Conservation (phyloP, 2,329 filamentous ascomycete genomes). For the Seiridium unicorne region DNA sequence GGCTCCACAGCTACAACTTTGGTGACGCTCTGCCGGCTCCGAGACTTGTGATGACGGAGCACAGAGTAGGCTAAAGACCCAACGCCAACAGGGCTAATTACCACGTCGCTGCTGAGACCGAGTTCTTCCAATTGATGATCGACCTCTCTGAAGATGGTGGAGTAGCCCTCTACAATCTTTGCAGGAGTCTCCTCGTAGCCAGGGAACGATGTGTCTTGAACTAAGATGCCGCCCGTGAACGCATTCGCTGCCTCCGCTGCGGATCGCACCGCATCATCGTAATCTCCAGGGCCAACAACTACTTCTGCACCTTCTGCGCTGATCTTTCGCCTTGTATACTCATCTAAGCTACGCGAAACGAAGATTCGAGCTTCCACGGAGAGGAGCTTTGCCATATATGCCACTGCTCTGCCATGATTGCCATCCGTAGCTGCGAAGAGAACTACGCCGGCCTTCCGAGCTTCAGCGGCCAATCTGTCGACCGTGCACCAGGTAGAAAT, state of each 20-base stretch:
- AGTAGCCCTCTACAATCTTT: slow-evolving; percentile 72
- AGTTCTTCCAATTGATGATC: slow-evolving; percentile 55
- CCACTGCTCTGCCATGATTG: slow-evolving; percentile 74
- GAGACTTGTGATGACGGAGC: slow-evolving; percentile 58
- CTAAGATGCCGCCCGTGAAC: slow-evolving; percentile 46
- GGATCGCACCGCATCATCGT: slow-evolving; percentile 59
- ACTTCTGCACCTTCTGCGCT: slow-evolving; percentile 62
- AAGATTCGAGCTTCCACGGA: slow-evolving; percentile 56
- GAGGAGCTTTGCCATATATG: slow-evolving; percentile 63
- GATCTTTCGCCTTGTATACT: slow-evolving; percentile 53
- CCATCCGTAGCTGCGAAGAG: slow-evolving; percentile 71
- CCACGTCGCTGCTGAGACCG: slow-evolving; percentile 39
- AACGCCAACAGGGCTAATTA: slow-evolving; percentile 68
- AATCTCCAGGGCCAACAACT: slow-evolving; percentile 52
- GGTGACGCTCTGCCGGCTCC: slow-evolving; percentile 14
- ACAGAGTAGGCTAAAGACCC: slow-evolving; percentile 73
- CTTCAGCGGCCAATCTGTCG: slow-evolving; percentile 19
- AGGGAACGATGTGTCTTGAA: slow-evolving; percentile 68
- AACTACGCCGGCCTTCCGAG: slow-evolving; percentile 26
- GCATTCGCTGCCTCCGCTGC: slow-evolving; percentile 42
- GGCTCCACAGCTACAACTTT: slow-evolving; percentile 69
- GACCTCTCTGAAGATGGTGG: slow-evolving; percentile 68
- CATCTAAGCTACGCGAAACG: slow-evolving; percentile 59
- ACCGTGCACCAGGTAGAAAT: slow-evolving; percentile 37
- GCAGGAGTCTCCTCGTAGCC: slow-evolving; percentile 65